These are phyloP conservation scores for Meira nashicola DNA, from an alignment of 1,284 basidiomycete species.

Conservation along the genomic window DNA sequence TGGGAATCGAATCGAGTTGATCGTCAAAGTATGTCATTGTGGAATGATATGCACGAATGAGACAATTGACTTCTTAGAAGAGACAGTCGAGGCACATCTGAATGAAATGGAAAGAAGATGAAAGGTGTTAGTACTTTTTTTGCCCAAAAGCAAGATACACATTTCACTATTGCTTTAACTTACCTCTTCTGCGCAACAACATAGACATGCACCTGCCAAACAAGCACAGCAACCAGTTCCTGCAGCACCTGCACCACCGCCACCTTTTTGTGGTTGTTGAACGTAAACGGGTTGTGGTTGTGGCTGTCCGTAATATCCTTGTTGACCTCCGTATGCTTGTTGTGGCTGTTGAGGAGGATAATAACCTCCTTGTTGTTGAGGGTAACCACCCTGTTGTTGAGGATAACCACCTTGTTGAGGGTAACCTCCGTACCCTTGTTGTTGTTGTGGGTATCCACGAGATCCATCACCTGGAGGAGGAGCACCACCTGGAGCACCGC, in stretches of 20 bases:
- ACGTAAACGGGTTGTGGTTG: conserved; percentile 28
- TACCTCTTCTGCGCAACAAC: conserved; percentile 31
- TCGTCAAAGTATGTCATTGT: no score
- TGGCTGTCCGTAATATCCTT: conserved; percentile 19
- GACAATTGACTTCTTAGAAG: neutral
- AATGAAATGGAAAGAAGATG: neutral
- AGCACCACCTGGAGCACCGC: neutral
- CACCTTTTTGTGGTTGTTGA: conserved; percentile 25
- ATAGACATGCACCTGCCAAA: conserved; percentile 21
- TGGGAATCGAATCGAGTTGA: no score
- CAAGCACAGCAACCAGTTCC: conserved; percentile 28
- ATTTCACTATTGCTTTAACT: conserved; percentile 3
- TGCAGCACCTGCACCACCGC: conserved; percentile 21
- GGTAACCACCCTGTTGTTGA: conserved; percentile 3
- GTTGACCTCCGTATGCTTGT: conserved; percentile 24
- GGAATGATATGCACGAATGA: no score
- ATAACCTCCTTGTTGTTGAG: conserved; percentile 19
- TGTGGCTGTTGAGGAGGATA: conserved; percentile 26
- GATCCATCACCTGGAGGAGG: neutral
- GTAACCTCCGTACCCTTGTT: conserved; percentile 4
- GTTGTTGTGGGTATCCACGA: conserved; percentile 16
- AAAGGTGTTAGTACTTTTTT: neutral
- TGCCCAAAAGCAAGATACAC: neutral
- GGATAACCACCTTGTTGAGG: conserved; percentile 18
- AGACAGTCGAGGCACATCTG: conserved; percentile 7